Base-by-base conservation (phyloP, 257 asterid species). In the Scutellaria galericulata region DNA sequence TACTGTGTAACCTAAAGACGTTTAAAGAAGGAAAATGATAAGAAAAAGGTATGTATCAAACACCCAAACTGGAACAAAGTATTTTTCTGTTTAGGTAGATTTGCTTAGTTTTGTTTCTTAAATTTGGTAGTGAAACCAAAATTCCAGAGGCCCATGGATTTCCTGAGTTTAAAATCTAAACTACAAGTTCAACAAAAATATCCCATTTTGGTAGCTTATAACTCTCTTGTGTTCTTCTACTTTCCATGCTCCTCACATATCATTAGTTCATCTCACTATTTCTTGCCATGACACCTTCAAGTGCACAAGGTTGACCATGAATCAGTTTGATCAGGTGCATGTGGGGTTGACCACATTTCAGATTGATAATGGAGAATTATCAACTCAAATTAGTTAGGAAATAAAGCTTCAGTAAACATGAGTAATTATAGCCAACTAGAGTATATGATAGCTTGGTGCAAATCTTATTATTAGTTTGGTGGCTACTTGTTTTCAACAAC, bases 401-500 rank as follows among this genome's bases (percentile, higher is more conserved):
- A 37, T 60, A 37, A 37, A 14, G 24, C 14, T 41, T 6, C 12
- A 13, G 2, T 7, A 13, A 37, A 15, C 4, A 42, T 0, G 8
- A 11, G n/a, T 40, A 1, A 3, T 12, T 22, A 41, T 18, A 8
- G 0, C 51, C 40, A 35, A 42, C 35, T 63, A 14, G 14, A 42
- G 39, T 4, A 63, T 63, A 44, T 57, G 64, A 27, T 57, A 10
- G 64, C 64, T 31, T 27, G 64, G 10, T 11, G 66, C 58, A 60
- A 13, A n/a, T 60, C 64, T n/a, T 27, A 1, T 7, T 27, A 11
- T 31, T 27, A 27, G 37, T 31, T 31, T 31, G 20, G 46, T 65
- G 7, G 54, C 24, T 63, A 41, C 9, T 5, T 4, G 55, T 58
- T 9, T 31, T 58, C 9, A 37, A 5, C 37, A 31, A 58, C 9